Evolutionary conservation across 192 early-diverging fungal species (phyloP).

Genomic region (Linnemannia zychae): DNA sequence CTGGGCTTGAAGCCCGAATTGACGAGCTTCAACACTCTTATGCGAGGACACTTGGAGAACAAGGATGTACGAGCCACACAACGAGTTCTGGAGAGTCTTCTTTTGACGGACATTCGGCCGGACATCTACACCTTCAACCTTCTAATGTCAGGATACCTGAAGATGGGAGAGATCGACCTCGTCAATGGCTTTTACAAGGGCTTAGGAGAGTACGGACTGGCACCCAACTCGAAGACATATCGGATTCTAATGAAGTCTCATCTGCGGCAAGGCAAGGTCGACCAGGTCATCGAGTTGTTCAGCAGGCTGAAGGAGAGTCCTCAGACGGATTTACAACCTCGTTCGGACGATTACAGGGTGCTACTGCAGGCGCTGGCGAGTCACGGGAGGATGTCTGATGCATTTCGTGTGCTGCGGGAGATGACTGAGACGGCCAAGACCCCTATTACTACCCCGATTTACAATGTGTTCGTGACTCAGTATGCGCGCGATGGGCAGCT

Average conservation of each 20-base stretch:
- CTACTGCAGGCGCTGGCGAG: constrained; percentile 32
- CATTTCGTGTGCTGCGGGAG: constrained; percentile 34
- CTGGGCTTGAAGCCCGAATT: constrained; percentile 21
- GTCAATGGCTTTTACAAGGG: constrained; percentile 54
- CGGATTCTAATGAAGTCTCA: constrained; percentile 47
- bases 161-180: constrained; percentile 41
- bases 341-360: constrained; percentile 38
- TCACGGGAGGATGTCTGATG: constrained; percentile 36
- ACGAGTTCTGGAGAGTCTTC: constrained; percentile 30
- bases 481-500: constrained; percentile 38
- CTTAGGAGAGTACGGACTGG: constrained; percentile 47
- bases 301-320: constrained; percentile 41
- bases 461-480: constrained; percentile 49
- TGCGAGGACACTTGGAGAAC: constrained; percentile 35
- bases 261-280: constrained; percentile 26
- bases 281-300: constrained; percentile 34
- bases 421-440: constrained; percentile 22
- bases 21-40: constrained; percentile 47
- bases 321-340: constrained; percentile 11
- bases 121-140: constrained; percentile 52
- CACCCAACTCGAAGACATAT: constrained; percentile 44
- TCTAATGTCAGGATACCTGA: constrained; percentile 52
- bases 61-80: constrained; percentile 37
- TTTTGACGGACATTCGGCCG: constrained; percentile 41
- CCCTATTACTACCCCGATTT: constrained; percentile 39